A percentile compares a stretch with the other conserved stretches of the same genome.
These are phyloP conservation scores for Emericellopsis cladophorae DNA, from an alignment of 2,329 filamentous ascomycete genomes.

Conservation along the genomic window DNA sequence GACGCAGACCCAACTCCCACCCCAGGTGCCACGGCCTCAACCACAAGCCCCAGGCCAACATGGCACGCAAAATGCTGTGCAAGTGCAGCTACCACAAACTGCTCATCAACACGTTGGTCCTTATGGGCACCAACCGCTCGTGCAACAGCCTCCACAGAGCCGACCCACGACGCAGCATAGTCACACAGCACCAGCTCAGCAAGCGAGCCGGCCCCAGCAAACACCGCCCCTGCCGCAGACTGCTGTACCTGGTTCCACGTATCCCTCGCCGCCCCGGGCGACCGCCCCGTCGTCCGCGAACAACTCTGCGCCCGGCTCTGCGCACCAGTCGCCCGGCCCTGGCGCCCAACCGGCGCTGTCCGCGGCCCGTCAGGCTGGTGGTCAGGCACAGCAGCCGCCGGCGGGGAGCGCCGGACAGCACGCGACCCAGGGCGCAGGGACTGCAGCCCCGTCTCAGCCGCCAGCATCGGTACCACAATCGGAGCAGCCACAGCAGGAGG, in stretches of 20 bases:
- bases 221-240: too few species aligned
- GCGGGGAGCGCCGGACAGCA: too few species aligned
- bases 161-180: background rate
- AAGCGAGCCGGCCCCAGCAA: too few species aligned
- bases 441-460: too few species aligned
- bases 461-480: background rate
- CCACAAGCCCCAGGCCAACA: constrained; percentile 2
- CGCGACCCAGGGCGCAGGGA: too few species aligned
- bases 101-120: constrained; percentile 3
- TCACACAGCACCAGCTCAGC: background rate
- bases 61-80: too few species aligned
- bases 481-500: background rate
- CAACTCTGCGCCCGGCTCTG: too few species aligned
- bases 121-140: background rate
- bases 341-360: background rate
- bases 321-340: too few species aligned
- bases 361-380: background rate
- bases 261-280: too few species aligned
- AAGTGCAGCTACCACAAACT: constrained; percentile 4
- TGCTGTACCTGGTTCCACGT: too few species aligned
- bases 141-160: background rate
- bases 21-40: constrained; percentile 11
- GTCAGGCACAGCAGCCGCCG: background rate
- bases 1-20: constrained; percentile 14
- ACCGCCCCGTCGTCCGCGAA: too few species aligned